phyloP scores from a whole-genome alignment of 2,329 filamentous ascomycete genomes.

The Cadophora malorum region DNA sequence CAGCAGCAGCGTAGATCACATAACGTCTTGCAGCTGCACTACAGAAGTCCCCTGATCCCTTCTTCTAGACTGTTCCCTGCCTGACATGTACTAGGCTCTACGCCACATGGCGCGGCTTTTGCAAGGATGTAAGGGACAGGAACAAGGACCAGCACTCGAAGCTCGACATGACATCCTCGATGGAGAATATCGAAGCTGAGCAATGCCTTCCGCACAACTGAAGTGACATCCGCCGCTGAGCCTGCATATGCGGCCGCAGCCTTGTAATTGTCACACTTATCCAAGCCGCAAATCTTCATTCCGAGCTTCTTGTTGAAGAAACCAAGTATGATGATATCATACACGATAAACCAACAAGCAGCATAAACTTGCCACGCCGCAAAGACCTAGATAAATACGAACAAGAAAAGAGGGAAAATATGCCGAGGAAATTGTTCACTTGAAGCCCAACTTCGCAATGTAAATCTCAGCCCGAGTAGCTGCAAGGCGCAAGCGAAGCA shows the following conservation, averaged over 20 bases:
- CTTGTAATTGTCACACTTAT: constrained; percentile 5
- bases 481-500: constrained; percentile 18
- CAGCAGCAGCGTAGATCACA: constrained; percentile 11
- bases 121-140: not conserved
- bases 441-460: not conserved
- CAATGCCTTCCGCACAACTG: not conserved
- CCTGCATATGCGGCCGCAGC: constrained; percentile 10
- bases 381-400: not conserved
- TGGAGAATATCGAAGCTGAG: not conserved
- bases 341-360: not conserved
- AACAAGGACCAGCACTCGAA: constrained; percentile 13
- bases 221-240: not conserved
- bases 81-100: not conserved
- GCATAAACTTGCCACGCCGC: not conserved
- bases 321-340: not conserved
- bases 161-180: constrained; percentile 8
- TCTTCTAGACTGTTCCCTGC: not conserved
- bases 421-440: not conserved
- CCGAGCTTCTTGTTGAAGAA: not conserved
- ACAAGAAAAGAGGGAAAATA: not conserved
- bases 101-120: not conserved
- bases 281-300: not conserved
- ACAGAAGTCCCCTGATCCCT: constrained; percentile 2
- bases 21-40: not conserved
- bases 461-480: not conserved